Percentiles rank a stretch among this genome's conserved stretches.
phyloP scores from a whole-genome alignment of 2,329 filamentous ascomycete genomes.

The Canariomyces notabilis region DNA sequence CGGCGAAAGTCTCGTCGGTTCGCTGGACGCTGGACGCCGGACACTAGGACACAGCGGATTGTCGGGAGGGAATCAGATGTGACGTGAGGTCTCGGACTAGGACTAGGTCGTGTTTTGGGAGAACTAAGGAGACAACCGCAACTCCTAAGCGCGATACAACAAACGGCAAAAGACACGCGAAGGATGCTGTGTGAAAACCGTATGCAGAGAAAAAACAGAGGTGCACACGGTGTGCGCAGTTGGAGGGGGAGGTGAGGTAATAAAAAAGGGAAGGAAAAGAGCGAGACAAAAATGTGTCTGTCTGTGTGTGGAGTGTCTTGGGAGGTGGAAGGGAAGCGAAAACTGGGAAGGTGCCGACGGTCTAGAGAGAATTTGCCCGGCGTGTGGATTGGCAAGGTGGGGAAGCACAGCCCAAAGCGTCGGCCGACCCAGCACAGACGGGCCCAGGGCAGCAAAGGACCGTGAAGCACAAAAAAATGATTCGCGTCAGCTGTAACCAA shows the following conservation, averaged over 20 bases:
- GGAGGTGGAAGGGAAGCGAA: constrained; percentile 29
- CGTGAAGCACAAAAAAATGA: no score
- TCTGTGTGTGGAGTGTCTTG: constrained; percentile 20
- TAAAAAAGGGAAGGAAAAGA: constrained; percentile 29
- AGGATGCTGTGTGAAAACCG: constrained; percentile 35
- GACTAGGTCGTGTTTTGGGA: constrained; percentile 5
- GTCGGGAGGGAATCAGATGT: not conserved
- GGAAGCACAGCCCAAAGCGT: constrained; percentile 20
- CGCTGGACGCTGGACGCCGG: not conserved
- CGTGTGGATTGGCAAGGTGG: constrained; percentile 19
- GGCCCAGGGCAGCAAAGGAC: not conserved
- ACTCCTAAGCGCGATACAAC: constrained; percentile 30
- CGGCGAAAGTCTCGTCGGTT: constrained; percentile 4
- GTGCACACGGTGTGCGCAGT: constrained; percentile 15
- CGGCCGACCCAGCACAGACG: constrained; percentile 8
- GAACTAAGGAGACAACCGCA: constrained; percentile 14
- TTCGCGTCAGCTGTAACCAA: not conserved
- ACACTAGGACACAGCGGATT: no score
- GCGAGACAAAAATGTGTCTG: constrained; percentile 31
- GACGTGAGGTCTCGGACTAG: constrained; percentile 1
- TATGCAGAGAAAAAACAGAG: constrained; percentile 20
- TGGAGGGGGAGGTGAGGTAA: constrained; percentile 32
- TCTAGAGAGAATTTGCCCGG: constrained; percentile 20
- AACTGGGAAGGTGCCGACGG: constrained; percentile 28
- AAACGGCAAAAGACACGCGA: constrained; percentile 30